Percentiles rank a stretch among this genome's conserved stretches.
phyloP scores from a whole-genome alignment of 1,284 basidiomycete species.

The Austropuccinia psidii region DNA sequence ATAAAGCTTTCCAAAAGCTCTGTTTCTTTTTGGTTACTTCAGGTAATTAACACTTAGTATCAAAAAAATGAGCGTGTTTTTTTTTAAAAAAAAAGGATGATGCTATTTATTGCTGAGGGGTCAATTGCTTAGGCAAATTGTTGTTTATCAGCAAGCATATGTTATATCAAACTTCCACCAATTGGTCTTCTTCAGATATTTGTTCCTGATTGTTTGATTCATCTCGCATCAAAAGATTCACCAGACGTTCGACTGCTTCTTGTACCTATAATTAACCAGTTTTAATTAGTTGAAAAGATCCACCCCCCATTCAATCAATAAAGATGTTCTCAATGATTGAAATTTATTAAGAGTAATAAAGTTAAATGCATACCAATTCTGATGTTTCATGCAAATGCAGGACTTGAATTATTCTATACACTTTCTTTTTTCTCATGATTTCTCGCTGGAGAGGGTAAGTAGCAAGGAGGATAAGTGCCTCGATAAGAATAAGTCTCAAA shows the following conservation, averaged over 20 bases:
- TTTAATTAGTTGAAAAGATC: too few species aligned
- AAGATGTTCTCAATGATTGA: background rate
- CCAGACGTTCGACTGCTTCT: conserved; percentile 63
- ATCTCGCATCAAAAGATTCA: conserved; percentile 64
- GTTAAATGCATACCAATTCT: conserved; percentile 57
- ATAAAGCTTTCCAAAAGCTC: too few species aligned
- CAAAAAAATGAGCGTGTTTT: too few species aligned
- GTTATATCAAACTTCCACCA: conserved; percentile 32
- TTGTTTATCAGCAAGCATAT: too few species aligned
- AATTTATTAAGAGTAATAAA: background rate
- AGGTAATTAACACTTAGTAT: too few species aligned
- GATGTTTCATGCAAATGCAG: conserved; percentile 72
- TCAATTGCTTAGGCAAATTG: too few species aligned
- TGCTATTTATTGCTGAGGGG: too few species aligned
- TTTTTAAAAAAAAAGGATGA: too few species aligned
- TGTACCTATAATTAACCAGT: conserved; percentile 55
- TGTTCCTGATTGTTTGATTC: conserved; percentile 53
- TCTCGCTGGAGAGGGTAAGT: conserved; percentile 82
- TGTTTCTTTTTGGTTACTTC: too few species aligned
- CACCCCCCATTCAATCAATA: too few species aligned
- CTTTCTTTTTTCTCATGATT: conserved; percentile 67
- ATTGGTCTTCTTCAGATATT: conserved; percentile 12
- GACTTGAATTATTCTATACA: conserved; percentile 76
- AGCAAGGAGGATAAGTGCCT: conserved; percentile 78
- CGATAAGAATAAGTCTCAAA: conserved; percentile 75